Evolutionary conservation across 768 basidiomycete species (phyloP), one percentile per base, ranked within the genome.

Genomic region (Zangia roseola): DNA sequence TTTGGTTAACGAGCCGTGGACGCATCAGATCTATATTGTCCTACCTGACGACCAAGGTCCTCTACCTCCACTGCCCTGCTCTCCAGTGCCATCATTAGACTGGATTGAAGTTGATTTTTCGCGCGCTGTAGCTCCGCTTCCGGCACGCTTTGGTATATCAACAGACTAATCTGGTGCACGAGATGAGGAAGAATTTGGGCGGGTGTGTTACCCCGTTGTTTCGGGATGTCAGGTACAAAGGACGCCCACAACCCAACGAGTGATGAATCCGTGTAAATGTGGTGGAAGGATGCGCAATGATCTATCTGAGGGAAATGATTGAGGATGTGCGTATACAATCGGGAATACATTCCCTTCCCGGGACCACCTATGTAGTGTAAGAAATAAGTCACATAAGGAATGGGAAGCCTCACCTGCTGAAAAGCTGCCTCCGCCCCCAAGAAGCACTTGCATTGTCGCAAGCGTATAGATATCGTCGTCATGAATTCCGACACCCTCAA

Each of bases 341-440:
- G 86, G 28, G 94, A 93, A 76, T 97, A 98, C 95, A 98, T 98
- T 59, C 95, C 95, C 74, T 98, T 98, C 14, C 95, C 95, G 3
- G 95, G 95, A 4, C 95, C 95, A 55, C 95, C 93, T 80, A 58
- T 4, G 7, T 20, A 43, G 42, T 31, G 44, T 57, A 45, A 47
- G 53, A 49, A 33, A 26, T 17, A 5, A 28, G 24, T 38, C 42
- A 44, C 37, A 6, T 19, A 26, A 40, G 14, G 17, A 44, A 36
- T 3, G 14, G 28, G 7, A 16, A 30, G 9, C 54, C 73, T 34
- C 58, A 84, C 83, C 90, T 14, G 95, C 95, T 30, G 94, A 97
- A 77, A 99, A 99, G 65, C 86, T 90, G 16, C 94, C 94, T 8
- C 95, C 95, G 1, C 95, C 95, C 26, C 95, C 95, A 14, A 99